phyloP scores from a whole-genome alignment of 106 monocot genomes.

The Iris macrosiphon region DNA sequence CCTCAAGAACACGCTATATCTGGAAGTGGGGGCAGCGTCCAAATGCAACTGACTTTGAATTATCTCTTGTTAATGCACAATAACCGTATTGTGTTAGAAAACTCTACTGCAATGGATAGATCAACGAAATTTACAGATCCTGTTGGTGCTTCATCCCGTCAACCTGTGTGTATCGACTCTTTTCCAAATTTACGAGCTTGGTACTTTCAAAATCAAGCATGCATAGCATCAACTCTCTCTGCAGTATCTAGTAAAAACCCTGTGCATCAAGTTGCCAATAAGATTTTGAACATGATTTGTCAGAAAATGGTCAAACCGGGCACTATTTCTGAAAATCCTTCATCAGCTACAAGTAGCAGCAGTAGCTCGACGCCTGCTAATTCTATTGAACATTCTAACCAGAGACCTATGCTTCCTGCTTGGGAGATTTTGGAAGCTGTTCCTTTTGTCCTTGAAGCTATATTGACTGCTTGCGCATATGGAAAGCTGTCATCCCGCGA shows the following conservation, averaged over 20 bases:
- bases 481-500: constrained; percentile 83
- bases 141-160: constrained; percentile 7
- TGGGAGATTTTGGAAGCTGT: constrained; percentile 84
- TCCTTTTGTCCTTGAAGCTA: constrained; percentile 82
- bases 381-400: constrained; percentile 34
- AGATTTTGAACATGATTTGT: constrained; percentile 74
- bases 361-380: constrained; percentile 38
- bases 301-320: constrained; percentile 54
- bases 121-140: constrained; percentile 1
- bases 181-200: constrained; percentile 80
- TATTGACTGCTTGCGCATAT: constrained; percentile 73
- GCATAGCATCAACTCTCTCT: constrained; percentile 69
- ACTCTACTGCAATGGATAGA: constrained; percentile 12
- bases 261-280: constrained; percentile 64
- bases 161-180: constrained; percentile 62
- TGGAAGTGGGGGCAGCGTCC: constrained; percentile 43
- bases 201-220: constrained; percentile 85
- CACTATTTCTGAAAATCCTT: constrained; percentile 17
- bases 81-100: constrained; percentile 20
- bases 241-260: constrained; percentile 42
- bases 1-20: constrained; percentile 54
- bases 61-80: constrained; percentile 66
- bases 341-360: constrained; percentile 41
- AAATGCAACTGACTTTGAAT: constrained; percentile 56
- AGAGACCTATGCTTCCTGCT: constrained; percentile 47